Conservation (phyloP, 345 rosid genomes). For the Eutrema japonicum region DNA sequence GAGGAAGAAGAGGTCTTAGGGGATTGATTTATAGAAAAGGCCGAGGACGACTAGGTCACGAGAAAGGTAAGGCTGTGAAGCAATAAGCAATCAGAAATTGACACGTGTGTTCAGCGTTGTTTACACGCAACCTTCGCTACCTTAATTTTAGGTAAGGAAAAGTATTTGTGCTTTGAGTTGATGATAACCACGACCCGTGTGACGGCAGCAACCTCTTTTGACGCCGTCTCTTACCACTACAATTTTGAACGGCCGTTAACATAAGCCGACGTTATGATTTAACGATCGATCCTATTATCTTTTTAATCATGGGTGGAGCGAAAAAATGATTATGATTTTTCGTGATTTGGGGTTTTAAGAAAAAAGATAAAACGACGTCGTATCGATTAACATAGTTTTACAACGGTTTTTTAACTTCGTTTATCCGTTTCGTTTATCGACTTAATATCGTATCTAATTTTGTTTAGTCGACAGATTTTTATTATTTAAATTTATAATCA, state of each 20-base stretch:
- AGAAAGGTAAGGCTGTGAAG: slow-evolving; percentile 32
- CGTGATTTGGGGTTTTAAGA: no score
- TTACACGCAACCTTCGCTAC: slow-evolving; percentile 21
- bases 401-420: no score
- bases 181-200: slow-evolving; percentile 33
- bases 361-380: no score
- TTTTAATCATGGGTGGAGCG: slow-evolving; percentile 27
- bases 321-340: no score
- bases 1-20: background rate
- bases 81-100: background rate
- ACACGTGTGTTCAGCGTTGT: slow-evolving; percentile 35
- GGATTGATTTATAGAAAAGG: background rate
- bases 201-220: background rate
- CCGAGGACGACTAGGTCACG: slow-evolving; percentile 32
- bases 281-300: background rate
- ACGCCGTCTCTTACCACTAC: slow-evolving; percentile 17
- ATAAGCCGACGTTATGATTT: no score
- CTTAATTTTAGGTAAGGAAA: slow-evolving; percentile 16
- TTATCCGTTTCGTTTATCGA: no score
- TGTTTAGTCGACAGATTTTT: no score
- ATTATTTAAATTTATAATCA: no score
- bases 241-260: no score
- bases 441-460: no score
- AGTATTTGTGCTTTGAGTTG: slow-evolving; percentile 36
- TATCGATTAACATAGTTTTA: no score